Base-by-base conservation (phyloP, 2,329 filamentous ascomycete species). In the Diaporthe vexans region DNA sequence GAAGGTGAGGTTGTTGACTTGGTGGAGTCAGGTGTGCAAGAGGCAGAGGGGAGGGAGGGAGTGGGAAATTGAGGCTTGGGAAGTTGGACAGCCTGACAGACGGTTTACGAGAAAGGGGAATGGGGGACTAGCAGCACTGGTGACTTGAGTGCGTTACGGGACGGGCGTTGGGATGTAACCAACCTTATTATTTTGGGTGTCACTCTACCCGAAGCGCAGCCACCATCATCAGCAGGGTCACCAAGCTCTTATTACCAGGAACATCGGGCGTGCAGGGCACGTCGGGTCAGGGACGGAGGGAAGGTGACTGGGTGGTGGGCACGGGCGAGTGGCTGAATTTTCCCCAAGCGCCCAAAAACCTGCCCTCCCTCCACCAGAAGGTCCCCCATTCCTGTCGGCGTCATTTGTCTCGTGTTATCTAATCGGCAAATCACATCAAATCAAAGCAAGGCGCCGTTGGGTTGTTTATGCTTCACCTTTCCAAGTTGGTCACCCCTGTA, bases 141-240 rank as follows among this genome's bases (percentile, higher is more conserved):
- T 26, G 51, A 43, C 51, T 46, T 24, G 35, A 29, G 35, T 29
- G 15, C 37, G 52, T 70, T 48, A 35, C 52, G 61, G 26, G 61
- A 67, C 61, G 10, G 68, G 35, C 33, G 8, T 37, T 71, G 33
- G 56, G 29, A 72, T 40, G 69, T 63, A 63, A 52, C 69, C 46
- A 71, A 71, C 52, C 69, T 61, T 61, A 43, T 61, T 61, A 71
- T 61, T 59, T 61, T 61, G 69, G 63, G 69, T 59, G 56, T 21
- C 43, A 61, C 29, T 59, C 29, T 71, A 71, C 69, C 37, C 59
- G 59, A 63, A 26, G 59, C 59, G 24, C 17, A 65, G 40, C 29
- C 29, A 67, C 40, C 46, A 51, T 1, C 61, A 35, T 26, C 37
- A 63, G 9, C 9, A 21, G 37, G 37, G 37, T 40, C 15, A 2